These are phyloP conservation scores for Eucalyptus victrix DNA, from an alignment of 345 rosid species.

Conservation along the genomic window DNA sequence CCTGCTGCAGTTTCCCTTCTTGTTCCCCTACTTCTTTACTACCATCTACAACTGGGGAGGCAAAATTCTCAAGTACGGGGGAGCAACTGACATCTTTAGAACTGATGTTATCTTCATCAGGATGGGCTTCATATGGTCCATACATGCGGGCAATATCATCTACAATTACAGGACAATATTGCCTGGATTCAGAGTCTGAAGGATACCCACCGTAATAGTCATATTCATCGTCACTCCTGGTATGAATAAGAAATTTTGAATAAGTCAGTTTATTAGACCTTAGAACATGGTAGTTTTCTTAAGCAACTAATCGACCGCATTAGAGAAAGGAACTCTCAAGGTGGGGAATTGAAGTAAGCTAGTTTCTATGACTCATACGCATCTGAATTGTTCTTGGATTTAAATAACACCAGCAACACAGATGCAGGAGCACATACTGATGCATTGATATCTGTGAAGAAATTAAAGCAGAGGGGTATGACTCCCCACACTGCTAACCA, in stretches of 20 bases:
- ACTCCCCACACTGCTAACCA: background rate
- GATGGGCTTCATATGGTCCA: slow-evolving; percentile 34
- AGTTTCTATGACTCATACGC: background rate
- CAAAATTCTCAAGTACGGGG: slow-evolving; percentile 31
- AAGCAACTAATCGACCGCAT: background rate
- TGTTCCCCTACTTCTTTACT: slow-evolving; percentile 11
- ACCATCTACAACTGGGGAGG: slow-evolving; percentile 20
- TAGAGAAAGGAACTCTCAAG: background rate
- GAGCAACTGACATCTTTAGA: slow-evolving; percentile 22
- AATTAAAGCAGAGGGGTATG: background rate
- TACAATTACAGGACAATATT: slow-evolving; percentile 25
- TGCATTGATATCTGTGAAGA: background rate
- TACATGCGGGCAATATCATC: slow-evolving; percentile 29
- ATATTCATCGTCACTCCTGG: slow-evolving; percentile 85
- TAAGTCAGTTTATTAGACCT: background rate
- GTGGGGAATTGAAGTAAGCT: background rate
- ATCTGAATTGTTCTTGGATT: background rate
- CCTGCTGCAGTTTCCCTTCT: slow-evolving; percentile 16
- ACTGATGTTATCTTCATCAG: slow-evolving; percentile 28
- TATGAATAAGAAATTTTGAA: background rate
- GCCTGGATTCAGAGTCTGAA: slow-evolving; percentile 46
- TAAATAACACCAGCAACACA: background rate
- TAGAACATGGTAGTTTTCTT: background rate
- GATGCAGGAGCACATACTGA: background rate
- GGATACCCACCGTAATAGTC: slow-evolving; percentile 48